phyloP scores from a whole-genome alignment of 1,284 basidiomycete species.

The Boletus sp. region DNA sequence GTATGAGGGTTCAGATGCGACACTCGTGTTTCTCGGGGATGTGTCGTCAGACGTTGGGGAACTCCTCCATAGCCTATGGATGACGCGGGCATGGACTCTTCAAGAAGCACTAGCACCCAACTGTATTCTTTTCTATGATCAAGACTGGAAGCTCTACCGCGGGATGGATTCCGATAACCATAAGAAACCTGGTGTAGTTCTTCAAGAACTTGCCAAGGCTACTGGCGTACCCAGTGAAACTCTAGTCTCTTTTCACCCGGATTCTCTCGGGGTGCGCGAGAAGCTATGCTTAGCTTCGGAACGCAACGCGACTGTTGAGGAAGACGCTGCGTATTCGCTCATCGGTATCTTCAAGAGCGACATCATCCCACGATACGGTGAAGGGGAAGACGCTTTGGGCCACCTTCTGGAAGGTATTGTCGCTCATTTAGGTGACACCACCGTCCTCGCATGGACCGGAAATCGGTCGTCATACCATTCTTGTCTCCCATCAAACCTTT shows the following conservation, averaged over 20 bases:
- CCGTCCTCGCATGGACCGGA: conserved; percentile 6
- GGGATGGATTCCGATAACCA: conserved; percentile 6
- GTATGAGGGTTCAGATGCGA: conserved; percentile 2
- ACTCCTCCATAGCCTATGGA: conserved; percentile 4
- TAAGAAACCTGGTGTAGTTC: conserved; percentile 5
- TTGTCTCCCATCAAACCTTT: conserved; percentile 7
- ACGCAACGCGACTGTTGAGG: conserved; percentile 2
- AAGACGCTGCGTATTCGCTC: conserved; percentile 11
- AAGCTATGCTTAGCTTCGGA: conserved; percentile 12
- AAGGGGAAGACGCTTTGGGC: conserved; percentile 2
- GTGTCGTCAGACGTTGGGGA: background rate
- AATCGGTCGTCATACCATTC: conserved; percentile 2
- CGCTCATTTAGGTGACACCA: background rate
- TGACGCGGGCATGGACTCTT: conserved; percentile 9
- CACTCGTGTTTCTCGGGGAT: conserved; percentile 8
- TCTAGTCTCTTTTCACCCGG: conserved; percentile 5
- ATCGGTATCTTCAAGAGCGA: conserved; percentile 11
- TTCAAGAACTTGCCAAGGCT: conserved; percentile 10
- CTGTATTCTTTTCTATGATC: conserved; percentile 13
- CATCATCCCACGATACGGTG: conserved; percentile 11
- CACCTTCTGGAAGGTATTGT: conserved; percentile 9
- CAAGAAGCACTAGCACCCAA: conserved; percentile 12
- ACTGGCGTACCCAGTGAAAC: background rate
- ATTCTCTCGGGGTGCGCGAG: conserved; percentile 5
- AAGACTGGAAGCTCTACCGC: conserved; percentile 14